phyloP scores from a whole-genome alignment of 345 rosid genomes.

The Acer saccharum region DNA sequence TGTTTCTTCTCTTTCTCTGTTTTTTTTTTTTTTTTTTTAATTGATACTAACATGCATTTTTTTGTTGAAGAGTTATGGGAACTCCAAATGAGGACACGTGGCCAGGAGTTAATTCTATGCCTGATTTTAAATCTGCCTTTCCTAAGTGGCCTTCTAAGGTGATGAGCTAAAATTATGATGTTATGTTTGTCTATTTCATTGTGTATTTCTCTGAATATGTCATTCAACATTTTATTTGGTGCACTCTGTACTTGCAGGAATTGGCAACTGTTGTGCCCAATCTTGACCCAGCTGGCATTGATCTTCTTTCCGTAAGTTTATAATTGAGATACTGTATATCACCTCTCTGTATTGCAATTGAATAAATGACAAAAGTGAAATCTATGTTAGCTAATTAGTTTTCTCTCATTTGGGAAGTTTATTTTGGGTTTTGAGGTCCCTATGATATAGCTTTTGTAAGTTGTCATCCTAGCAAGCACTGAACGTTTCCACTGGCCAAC shows the following conservation, averaged over 20 bases:
- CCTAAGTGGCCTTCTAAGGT: slow-evolving; percentile 95
- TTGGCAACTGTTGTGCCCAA: slow-evolving; percentile 67
- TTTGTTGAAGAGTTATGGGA: slow-evolving; percentile 70
- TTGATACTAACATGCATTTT: slow-evolving; percentile 12
- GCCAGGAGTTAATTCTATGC: slow-evolving; percentile 91
- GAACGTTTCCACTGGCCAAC: background rate
- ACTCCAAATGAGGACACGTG: slow-evolving; percentile 92
- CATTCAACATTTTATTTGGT: background rate
- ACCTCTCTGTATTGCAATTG: background rate
- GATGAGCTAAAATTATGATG: slow-evolving; percentile 4
- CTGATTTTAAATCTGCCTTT: slow-evolving; percentile 90
- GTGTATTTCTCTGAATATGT: background rate
- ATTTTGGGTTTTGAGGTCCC: background rate
- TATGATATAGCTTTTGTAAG: background rate
- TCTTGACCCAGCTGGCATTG: slow-evolving; percentile 79
- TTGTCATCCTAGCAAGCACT: background rate
- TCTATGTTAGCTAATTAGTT: background rate
- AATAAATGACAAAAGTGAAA: background rate
- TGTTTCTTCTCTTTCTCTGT: background rate
- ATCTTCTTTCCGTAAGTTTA: slow-evolving; percentile 84
- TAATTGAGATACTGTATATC: slow-evolving; percentile 9
- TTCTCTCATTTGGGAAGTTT: background rate
- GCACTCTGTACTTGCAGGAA: slow-evolving; percentile 50
- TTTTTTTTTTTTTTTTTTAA: background rate
- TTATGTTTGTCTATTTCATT: slow-evolving; percentile 15